A percentile compares a stretch with the other conserved stretches of the same genome.
Conservation (phyloP, 768 basidiomycete species). For the Daedaleopsis sinensis region DNA sequence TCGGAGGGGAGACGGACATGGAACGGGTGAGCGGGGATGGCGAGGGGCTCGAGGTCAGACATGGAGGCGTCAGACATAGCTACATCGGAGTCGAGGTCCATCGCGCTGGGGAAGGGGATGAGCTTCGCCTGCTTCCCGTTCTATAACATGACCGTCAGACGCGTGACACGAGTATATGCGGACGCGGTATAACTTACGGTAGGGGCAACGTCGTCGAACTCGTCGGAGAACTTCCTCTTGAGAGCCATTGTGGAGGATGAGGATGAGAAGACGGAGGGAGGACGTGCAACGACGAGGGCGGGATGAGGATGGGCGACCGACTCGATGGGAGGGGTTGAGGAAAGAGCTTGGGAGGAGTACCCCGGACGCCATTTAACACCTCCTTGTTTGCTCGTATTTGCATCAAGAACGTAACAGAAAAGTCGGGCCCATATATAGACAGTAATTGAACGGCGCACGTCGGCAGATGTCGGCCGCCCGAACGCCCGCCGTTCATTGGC, state of each 20-base stretch:
- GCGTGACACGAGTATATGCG: constrained; percentile 19
- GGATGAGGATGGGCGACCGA: constrained; percentile 4
- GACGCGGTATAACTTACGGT: constrained; percentile 23
- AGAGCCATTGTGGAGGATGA: constrained; percentile 52
- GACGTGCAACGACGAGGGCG: not conserved
- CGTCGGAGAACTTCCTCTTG: constrained; percentile 75
- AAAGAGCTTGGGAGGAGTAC: constrained; percentile 10
- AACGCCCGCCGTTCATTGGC: constrained; percentile 17
- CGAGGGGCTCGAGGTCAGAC: constrained; percentile 60
- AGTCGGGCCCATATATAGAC: constrained; percentile 14
- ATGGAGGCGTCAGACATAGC: constrained; percentile 63
- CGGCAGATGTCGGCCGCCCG: constrained; percentile 23
- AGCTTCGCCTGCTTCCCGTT: constrained; percentile 73
- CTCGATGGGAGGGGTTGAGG: constrained; percentile 17
- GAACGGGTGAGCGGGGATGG: constrained; percentile 46
- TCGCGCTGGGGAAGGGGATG: constrained; percentile 69
- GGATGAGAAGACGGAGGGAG: not conserved
- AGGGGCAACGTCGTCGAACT: constrained; percentile 50
- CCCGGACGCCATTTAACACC: constrained; percentile 19
- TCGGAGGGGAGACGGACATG: constrained; percentile 69
- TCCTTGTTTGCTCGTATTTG: constrained; percentile 23
- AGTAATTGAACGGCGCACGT: constrained; percentile 21
- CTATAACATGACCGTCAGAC: constrained; percentile 37
- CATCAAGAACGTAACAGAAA: constrained; percentile 14
- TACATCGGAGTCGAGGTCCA: constrained; percentile 61